These are phyloP conservation scores for Podaxis pistillaris DNA, from an alignment of 768 basidiomycete species.

Conservation along the genomic window DNA sequence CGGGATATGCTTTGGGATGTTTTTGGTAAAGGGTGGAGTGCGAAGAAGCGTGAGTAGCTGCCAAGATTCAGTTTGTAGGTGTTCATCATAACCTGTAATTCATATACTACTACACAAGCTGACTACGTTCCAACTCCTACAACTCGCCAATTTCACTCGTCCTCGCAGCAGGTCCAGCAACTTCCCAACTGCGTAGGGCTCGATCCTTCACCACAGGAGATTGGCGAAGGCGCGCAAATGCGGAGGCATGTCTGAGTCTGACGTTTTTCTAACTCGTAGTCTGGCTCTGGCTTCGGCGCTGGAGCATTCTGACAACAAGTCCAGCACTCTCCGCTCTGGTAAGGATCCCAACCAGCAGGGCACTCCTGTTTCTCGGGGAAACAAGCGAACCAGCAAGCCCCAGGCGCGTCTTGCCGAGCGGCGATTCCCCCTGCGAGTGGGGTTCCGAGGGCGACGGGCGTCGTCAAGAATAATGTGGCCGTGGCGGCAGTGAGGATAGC, in stretches of 20 bases:
- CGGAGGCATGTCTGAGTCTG: too few relatives aligned
- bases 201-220: too few relatives aligned
- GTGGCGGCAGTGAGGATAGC: neutral
- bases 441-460: neutral
- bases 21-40: neutral
- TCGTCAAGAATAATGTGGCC: neutral
- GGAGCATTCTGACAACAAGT: too few relatives aligned
- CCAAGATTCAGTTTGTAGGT: neutral
- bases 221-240: too few relatives aligned
- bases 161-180: too few relatives aligned
- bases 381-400: neutral
- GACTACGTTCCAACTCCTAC: too few relatives aligned
- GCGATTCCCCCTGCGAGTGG: neutral
- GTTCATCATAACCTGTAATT: neutral
- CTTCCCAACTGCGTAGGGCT: too few relatives aligned
- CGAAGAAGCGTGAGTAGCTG: neutral
- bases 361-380: neutral
- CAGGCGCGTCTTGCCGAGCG: neutral
- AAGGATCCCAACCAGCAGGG: neutral
- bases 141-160: too few relatives aligned
- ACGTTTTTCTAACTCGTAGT: too few relatives aligned
- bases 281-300: too few relatives aligned
- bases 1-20: slow-evolving; percentile 19
- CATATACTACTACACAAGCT: too few relatives aligned
- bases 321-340: neutral